Base-by-base conservation (phyloP, 805 yeast genomes). In the Schwanniomyces occidentalis region DNA sequence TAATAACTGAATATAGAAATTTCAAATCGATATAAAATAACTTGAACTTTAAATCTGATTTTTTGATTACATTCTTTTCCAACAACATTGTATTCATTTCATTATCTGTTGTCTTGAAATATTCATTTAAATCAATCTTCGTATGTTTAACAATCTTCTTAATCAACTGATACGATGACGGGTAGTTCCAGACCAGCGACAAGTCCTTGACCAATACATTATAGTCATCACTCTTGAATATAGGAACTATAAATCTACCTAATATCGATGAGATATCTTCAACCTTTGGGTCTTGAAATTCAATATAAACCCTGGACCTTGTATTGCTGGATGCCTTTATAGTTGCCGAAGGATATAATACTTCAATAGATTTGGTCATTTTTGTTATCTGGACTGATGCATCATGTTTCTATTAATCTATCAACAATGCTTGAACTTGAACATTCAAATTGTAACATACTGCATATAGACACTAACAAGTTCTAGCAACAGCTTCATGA, bases 101-200 rank as follows among this genome's bases (percentile, higher is more conserved):
- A 6, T 15, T 16, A 23, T 41, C 33, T 6, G 63, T 38, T 1
- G 46, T 28, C 13, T 41, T 38, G 5, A 45, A 27, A 27, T 61
- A 44, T 3, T 44, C 51, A 7, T 34, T 23, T 28, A 47, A 54
- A 1, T 40, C n/a, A 3, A 53, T n/a, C 4, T 45, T 40, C 1
- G 58, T 41, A 5, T 41, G 34, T 32, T 55, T 57, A 13, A 58
- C 38, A 6, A 65, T 23, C 36, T 50, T 51, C n/a, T 40, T 32
- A 18, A 68, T 54, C 14, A 68, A 38, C 43, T 68, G 74, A 39
- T 68, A 67, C 4, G 72, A 60, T 6, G 73, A 66, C 1, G 73
- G 71, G 33, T 49, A 67, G 39, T 58, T 61, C 69, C 69, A 67
- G 7, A 56, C 34, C 17, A 19, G 25, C 6, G 68, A 58, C 33